Evolutionary conservation across 2,329 filamentous ascomycete genomes (phyloP).

Genomic region (Dactylonectria macrodidyma): DNA sequence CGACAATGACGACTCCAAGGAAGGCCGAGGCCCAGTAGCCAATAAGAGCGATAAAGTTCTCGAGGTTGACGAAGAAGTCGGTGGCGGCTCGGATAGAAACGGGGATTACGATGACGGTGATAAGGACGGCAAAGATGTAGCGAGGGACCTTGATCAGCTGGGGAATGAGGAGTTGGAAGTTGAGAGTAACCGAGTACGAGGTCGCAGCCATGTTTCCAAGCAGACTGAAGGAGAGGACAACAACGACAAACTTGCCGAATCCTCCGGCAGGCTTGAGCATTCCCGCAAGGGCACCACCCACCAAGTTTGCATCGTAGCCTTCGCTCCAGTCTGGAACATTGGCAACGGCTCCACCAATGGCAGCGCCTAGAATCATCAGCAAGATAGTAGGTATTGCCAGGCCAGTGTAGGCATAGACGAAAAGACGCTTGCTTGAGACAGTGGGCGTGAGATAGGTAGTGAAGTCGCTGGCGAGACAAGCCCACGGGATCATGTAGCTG

Average conservation of each 20-base stretch:
- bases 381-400: constrained; percentile 45
- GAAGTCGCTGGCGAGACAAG: constrained; percentile 59
- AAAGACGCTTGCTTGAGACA: constrained; percentile 53
- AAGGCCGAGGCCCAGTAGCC: constrained; percentile 61
- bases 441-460: constrained; percentile 61
- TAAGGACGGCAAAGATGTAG: constrained; percentile 54
- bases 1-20: constrained; percentile 54
- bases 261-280: constrained; percentile 27
- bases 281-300: constrained; percentile 13
- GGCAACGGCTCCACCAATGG: constrained; percentile 20
- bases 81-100: constrained; percentile 55
- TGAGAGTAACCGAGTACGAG: constrained; percentile 54
- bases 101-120: constrained; percentile 57
- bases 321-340: constrained; percentile 14
- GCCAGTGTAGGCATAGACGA: constrained; percentile 65
- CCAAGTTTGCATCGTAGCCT: constrained; percentile 20
- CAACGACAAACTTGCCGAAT: constrained; percentile 48
- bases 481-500: constrained; percentile 70
- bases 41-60: constrained; percentile 60
- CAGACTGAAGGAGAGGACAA: constrained; percentile 51
- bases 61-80: constrained; percentile 56
- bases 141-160: constrained; percentile 54
- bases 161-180: constrained; percentile 55
- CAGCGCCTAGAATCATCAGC: constrained; percentile 28
- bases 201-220: constrained; percentile 53